Base-by-base conservation (phyloP, 2,329 filamentous ascomycete genomes). In the Eutypa lata region DNA sequence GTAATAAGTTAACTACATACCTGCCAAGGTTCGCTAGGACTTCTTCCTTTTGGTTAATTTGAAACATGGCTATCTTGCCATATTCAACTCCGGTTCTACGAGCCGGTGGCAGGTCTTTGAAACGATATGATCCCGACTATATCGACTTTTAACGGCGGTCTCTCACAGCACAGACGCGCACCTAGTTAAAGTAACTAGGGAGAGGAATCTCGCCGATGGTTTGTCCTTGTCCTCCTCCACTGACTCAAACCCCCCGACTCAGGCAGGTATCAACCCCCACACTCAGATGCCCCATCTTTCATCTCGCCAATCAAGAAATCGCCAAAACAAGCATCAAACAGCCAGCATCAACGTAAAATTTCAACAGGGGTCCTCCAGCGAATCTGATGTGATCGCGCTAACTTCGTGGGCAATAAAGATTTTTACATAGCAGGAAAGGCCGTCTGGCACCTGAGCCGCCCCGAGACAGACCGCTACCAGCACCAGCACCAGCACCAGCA, bases 231-330 rank as follows among this genome's bases (percentile, higher is more conserved):
- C n/a, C n/a, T n/a, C n/a, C 35, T 38, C 6, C n/a, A 38, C 13
- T 14, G 7, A 38, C n/a, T 14, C 14, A 35, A 14, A 38, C 13
- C n/a, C n/a, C 35, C 35, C 35, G 35, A 38, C 35, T 38, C 35
- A 38, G 35, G 13, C 8, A 35, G 8, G 31, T 14, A 38, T 28
- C 3, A 7, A 16, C 42, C 42, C 42, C 42, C 42, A 45, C 42
- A 45, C 42, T 42, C 19, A 8, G 3, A 45, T n/a, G 21, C 42
- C 22, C 42, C 42, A 45, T 45, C 42, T 45, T 45, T 45, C 42
- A 45, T 45, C 21, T 45, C 42, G 42, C 42, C 42, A 45, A 45
- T 45, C 42, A 45, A 24, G 42, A n/a, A 22, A 45, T 18, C 42
- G 21, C 42, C 42, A 45, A 45, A 24, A 45, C 42, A 3, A 28